Conservation (phyloP, 306 rosid genomes). For the Canavalia ensiformis region DNA sequence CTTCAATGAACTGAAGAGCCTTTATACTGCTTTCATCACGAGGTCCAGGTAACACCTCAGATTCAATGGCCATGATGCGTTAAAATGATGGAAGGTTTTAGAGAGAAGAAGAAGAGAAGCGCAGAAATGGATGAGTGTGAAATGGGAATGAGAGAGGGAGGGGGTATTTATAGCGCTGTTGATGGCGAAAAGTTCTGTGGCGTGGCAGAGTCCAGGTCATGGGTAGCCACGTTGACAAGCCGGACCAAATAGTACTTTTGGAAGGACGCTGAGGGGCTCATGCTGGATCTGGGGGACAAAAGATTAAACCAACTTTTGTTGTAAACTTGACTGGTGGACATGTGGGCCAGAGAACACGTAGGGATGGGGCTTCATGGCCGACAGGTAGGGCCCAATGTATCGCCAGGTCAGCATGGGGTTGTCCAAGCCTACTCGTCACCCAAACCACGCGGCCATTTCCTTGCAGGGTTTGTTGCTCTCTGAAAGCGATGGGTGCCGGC, state of each 20-base stretch:
- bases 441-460: conserved; percentile 58
- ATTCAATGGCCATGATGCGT: conserved; percentile 65
- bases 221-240: background rate
- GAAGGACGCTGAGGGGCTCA: conserved; percentile 49
- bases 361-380: conserved; percentile 30
- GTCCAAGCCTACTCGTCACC: conserved; percentile 51
- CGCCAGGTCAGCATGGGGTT: conserved; percentile 57
- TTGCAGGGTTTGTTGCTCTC: conserved; percentile 49
- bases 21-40: conserved; percentile 64
- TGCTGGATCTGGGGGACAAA: conserved; percentile 40
- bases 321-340: conserved; percentile 50
- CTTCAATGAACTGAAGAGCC: conserved; percentile 73
- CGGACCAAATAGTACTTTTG: conserved; percentile 40
- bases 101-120: background rate
- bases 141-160: background rate
- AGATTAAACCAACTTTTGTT: background rate
- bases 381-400: conserved; percentile 59
- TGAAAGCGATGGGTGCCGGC: conserved; percentile 73
- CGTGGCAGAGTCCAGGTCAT: conserved; percentile 49
- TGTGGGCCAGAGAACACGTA: conserved; percentile 67
- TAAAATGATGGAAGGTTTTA: background rate
- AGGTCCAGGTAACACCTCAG: conserved; percentile 44
- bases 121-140: background rate
- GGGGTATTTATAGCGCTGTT: conserved; percentile 53
- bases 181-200: background rate